phyloP scores from a whole-genome alignment of 2,329 filamentous ascomycete genomes.

The Fusarium sp. region DNA sequence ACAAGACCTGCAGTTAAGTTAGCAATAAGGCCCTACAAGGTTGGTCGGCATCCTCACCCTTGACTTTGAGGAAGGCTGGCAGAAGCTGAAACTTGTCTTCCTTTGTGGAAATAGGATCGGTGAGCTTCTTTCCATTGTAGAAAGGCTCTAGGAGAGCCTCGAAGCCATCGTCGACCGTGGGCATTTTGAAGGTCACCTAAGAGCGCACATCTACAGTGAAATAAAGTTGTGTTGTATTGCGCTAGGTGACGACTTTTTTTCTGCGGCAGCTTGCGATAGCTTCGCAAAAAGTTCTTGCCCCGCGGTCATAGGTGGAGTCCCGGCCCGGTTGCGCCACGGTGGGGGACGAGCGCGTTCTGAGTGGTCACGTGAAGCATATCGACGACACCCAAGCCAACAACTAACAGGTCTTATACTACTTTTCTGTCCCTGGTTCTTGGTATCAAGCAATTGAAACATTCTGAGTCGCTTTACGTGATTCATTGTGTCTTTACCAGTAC shows the following conservation, averaged over 20 bases:
- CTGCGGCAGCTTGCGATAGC: constrained; percentile 46
- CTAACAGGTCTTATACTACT: not conserved
- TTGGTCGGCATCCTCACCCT: constrained; percentile 66
- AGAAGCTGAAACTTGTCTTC: constrained; percentile 97
- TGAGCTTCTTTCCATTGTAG: constrained; percentile 76
- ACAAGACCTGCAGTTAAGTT: constrained; percentile 71
- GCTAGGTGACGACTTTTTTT: constrained; percentile 43
- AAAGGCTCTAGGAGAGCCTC: constrained; percentile 76
- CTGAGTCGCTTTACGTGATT: not conserved
- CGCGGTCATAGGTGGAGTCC: constrained; percentile 49
- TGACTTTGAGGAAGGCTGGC: constrained; percentile 97
- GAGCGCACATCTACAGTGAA: constrained; percentile 50
- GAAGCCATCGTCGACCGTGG: constrained; percentile 71
- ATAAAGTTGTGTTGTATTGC: constrained; percentile 25
- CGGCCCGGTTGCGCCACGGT: constrained; percentile 46
- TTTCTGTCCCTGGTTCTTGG: not conserved
- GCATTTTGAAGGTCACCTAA: constrained; percentile 61
- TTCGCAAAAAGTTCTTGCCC: constrained; percentile 53
- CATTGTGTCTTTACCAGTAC: no score
- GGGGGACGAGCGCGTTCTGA: constrained; percentile 48
- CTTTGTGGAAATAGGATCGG: constrained; percentile 72
- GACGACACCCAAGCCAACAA: not conserved
- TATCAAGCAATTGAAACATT: not conserved
- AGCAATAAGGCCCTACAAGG: constrained; percentile 31
- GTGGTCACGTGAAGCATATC: constrained; percentile 38